Evolutionary conservation across 2,329 filamentous ascomycete species (phyloP), one percentile per base, ranked within the genome.

Genomic region (Achaetomium macrosporum): DNA sequence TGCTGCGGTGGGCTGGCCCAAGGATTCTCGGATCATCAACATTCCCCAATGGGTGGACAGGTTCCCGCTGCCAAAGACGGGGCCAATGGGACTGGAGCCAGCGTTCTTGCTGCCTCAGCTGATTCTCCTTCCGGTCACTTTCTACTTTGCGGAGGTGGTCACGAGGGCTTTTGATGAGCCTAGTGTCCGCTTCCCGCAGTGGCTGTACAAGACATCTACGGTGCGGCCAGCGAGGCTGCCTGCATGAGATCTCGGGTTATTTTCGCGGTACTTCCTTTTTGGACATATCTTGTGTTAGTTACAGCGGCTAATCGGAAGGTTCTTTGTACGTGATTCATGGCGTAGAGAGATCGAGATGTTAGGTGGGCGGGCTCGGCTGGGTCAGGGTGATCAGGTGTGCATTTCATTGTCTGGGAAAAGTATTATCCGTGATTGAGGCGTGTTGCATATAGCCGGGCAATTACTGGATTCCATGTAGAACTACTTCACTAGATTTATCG

Each of bases 11-110:
- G 83, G 84, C 2, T 82, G 78, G 70, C 63, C 66, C 10, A 73
- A 73, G 51, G 69, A 75, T 1, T 67, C 69, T 9, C 75, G 83
- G 56, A 62, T 71, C 13, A 61, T 72, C 15, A 67, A 75, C 25
- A 73, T 84, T 33, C 73, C 78, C 0, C 66, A 72, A 3, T 85
- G 83, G 82, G 72, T 79, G 29, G 71, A 83, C 61, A 71, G 68
- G 30, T 71, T 85, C 35, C 73, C 75, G 5, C 57, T 84, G 50
- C 71, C 81, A 31, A 77, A 69, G 55, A 65, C 65, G 35, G 82
- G 83, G 0, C 79, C 82, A 0, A 62, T 80, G 44, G 83, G 83
- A 0, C 60, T 87, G 48, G 82, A 85, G 64, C 41, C 81, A 37
- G 75, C 75, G 1, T 85, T 84, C 59, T 68, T 85, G 17, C 54